These are phyloP conservation scores for Xylaria sp. DNA, from an alignment of 2,329 filamentous ascomycete species.

Conservation along the genomic window DNA sequence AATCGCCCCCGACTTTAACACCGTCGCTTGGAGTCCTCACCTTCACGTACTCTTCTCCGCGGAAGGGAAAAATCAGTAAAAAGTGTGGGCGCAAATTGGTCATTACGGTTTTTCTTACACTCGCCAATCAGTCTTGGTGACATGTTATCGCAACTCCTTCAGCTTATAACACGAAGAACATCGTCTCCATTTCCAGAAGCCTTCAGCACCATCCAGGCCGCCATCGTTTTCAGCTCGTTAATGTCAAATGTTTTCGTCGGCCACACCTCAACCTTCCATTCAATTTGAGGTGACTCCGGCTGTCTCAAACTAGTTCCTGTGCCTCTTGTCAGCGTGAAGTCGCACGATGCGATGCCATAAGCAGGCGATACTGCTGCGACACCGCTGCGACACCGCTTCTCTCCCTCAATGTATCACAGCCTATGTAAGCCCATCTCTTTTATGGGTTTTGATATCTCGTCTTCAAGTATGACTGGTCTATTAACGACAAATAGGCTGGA, in stretches of 20 bases:
- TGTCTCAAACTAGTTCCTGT: too few relatives aligned
- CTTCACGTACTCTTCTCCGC: not conserved
- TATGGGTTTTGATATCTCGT: too few relatives aligned
- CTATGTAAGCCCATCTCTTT: not conserved
- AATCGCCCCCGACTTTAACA: not conserved
- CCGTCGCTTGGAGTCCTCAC: not conserved
- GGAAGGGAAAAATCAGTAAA: not conserved
- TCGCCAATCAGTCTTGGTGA: too few relatives aligned
- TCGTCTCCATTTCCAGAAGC: not conserved
- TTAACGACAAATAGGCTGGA: not conserved
- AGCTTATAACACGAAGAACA: not conserved
- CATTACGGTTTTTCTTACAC: too few relatives aligned
- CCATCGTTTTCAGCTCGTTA: not conserved
- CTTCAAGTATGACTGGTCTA: not conserved
- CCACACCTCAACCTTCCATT: not conserved
- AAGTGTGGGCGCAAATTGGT: not conserved
- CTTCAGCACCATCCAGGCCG: not conserved
- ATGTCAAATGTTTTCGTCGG: not conserved
- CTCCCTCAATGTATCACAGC: not conserved
- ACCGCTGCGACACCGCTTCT: not conserved
- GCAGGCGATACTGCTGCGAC: too few relatives aligned
- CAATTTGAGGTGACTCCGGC: not conserved
- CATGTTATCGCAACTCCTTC: not conserved
- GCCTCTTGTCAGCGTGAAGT: constrained; percentile 1
- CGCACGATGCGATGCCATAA: not conserved